Conservation (phyloP, 306 rosid genomes). For the Sindora glabra region DNA sequence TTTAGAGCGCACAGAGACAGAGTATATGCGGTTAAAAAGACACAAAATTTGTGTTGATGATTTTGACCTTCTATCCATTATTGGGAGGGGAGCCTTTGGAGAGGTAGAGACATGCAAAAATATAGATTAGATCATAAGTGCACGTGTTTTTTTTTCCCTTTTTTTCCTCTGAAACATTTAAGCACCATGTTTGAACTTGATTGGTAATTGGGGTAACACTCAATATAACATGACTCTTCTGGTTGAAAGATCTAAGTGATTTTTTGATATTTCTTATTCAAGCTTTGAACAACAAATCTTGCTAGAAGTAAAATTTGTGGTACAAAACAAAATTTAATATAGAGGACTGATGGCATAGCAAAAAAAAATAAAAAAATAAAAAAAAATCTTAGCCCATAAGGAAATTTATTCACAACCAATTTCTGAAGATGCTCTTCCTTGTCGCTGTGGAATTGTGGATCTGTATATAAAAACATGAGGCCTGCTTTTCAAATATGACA, state of each 20-base stretch:
- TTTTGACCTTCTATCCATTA: constrained; percentile 77
- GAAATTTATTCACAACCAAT: neutral
- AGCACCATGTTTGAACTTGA: neutral
- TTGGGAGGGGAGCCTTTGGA: constrained; percentile 97
- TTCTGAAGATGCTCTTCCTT: neutral
- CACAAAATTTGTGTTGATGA: constrained; percentile 86
- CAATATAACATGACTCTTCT: neutral
- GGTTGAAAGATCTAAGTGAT: neutral
- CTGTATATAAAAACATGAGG: neutral
- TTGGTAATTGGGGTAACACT: neutral
- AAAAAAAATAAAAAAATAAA: neutral
- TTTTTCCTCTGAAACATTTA: neutral
- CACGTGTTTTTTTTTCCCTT: too few relatives aligned
- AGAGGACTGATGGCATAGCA: neutral
- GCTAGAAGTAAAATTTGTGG: neutral
- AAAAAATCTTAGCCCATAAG: neutral
- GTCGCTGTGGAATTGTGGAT: neutral
- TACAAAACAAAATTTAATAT: neutral
- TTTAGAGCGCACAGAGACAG: constrained; percentile 84
- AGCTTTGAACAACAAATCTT: neutral
- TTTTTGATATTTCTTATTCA: neutral
- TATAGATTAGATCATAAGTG: neutral
- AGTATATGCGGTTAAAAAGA: constrained; percentile 73
- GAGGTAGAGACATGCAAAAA: constrained; percentile 55
- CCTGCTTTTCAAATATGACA: neutral